Base-by-base conservation (phyloP, 2,329 filamentous ascomycete species). In the Cordyceps fumosorosea region DNA sequence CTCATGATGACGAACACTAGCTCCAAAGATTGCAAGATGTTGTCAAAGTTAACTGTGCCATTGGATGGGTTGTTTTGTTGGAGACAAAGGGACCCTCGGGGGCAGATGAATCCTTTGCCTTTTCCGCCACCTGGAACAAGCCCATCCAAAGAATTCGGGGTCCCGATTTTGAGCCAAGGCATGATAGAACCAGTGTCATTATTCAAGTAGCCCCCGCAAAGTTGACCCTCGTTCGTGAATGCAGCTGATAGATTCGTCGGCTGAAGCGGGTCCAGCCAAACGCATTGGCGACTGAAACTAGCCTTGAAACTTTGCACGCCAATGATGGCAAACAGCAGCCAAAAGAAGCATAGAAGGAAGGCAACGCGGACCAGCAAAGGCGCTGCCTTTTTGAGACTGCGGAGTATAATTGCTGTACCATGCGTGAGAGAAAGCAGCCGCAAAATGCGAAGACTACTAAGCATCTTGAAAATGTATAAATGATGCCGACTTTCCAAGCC, bases 1-100 rank as follows among this genome's bases (percentile, higher is more conserved):
- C 91, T 96, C 91, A 99, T 99, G 71, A 99, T 89, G 57, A 99
- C 91, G 71, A 99, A 99, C 2, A 99, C 93, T 63, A 98, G 80
- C 76, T 99, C 92, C 58, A 98, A 77, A 0, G 93, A 97, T 66
- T 98, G 88, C 34, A 91, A 77, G 47, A 99, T 96, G 71, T 98
- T 93, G 78, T 99, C 95, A 71, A 98, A 99, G 73, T 89, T 96
- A 69, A 97, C 84, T 0, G 95, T 99, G 57, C 85, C 86, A 68
- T 90, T 91, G 73, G 85, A 91, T 0, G 95, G 95, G 69, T 90
- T 96, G 2, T 77, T 70, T 63, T 88, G 85, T 74, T 96, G 86
- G 20, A 97, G 81, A 70, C 95, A 99, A 4, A 90, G 76, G 1
- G 93, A 98, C 7, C 90, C 88, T 59, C 82, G 78, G 0, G 95